Evolutionary conservation across 164 flowering plant genomes (phyloP), one percentile per base, ranked within the genome.

Genomic region (Sextonia rubra): DNA sequence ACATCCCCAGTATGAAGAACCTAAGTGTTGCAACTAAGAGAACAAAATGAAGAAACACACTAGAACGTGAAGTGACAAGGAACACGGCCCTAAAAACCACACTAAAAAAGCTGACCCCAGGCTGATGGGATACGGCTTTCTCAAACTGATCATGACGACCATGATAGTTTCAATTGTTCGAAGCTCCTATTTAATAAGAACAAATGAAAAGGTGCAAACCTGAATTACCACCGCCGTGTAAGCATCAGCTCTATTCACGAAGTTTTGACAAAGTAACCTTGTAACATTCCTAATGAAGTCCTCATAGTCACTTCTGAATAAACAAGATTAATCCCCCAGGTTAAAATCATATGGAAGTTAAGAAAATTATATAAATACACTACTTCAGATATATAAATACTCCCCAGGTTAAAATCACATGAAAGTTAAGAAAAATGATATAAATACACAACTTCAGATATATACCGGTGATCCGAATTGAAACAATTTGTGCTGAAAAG

Each of bases 291-390:
- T 84, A 23, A 91, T 71, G 68, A 95, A 90, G 80, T 85, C 91
- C 78, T 88, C 97, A 61, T 95, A 95, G 76, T 90, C 93, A 48
- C 88, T 83, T 80, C 99, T 95, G 87, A 23, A 69, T 78, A 87
- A 69, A 69, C 61, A 77, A 68, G 77, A 64, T 56, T 37, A 24
- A 52, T 17, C 23, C 11, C 32, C 52, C 58, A 1, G 61, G 22
- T 22, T 37, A 70, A 8, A 18, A 63, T 37, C 44, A 15, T 49
- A 66, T 22, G 63, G 27, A 15, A 27, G 29, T 62, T n/a, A n/a
- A n/a, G 66, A 26, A 25, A 8, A 62, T 24, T 23, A 62, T 62
- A 26, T 25, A 12, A 30, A n/a, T 70, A 52, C 18, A 17, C n/a
- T n/a, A n/a, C n/a, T n/a, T n/a, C n/a, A n/a, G n/a, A n/a, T n/a